Conservation (phyloP, 2,329 filamentous ascomycete species). For the Hypoxylon sp. region DNA sequence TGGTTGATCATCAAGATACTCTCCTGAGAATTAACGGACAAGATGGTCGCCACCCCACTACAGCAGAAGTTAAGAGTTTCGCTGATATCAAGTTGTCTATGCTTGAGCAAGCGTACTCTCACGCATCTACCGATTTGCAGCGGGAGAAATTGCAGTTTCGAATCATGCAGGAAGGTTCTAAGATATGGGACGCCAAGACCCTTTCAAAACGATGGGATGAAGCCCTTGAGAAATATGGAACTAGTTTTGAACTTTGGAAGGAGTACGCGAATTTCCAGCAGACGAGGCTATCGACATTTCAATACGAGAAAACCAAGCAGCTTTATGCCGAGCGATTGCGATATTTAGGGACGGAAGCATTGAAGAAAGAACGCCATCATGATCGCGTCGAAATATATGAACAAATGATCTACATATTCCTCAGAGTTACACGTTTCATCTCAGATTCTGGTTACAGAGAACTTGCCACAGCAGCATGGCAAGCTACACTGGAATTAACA, state of each 20-base stretch:
- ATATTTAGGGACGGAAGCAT: slow-evolving; percentile 47
- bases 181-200: slow-evolving; percentile 77
- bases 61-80: slow-evolving; percentile 76
- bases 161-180: slow-evolving; percentile 80
- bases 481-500: slow-evolving; percentile 81
- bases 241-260: slow-evolving; percentile 78
- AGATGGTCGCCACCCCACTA: slow-evolving; percentile 63
- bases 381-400: slow-evolving; percentile 47
- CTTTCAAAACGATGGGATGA: slow-evolving; percentile 76
- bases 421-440: slow-evolving; percentile 81
- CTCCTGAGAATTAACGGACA: slow-evolving; percentile 69
- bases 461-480: slow-evolving; percentile 84
- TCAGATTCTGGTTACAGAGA: slow-evolving; percentile 84
- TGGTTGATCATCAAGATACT: slow-evolving; percentile 83
- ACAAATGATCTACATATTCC: slow-evolving; percentile 77
- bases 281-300: slow-evolving; percentile 75
- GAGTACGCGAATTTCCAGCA: slow-evolving; percentile 81
- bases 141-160: slow-evolving; percentile 75
- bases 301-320: slow-evolving; percentile 74
- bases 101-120: slow-evolving; percentile 80
- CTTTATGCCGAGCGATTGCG: slow-evolving; percentile 72
- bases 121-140: slow-evolving; percentile 62
- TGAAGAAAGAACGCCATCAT: slow-evolving; percentile 35
- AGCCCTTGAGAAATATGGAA: slow-evolving; percentile 68
- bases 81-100: slow-evolving; percentile 86